A percentile compares a stretch with the other conserved stretches of the same genome.
Evolutionary conservation across 1,284 basidiomycete species (phyloP).

Genomic region (Exobasidium rhododendri): DNA sequence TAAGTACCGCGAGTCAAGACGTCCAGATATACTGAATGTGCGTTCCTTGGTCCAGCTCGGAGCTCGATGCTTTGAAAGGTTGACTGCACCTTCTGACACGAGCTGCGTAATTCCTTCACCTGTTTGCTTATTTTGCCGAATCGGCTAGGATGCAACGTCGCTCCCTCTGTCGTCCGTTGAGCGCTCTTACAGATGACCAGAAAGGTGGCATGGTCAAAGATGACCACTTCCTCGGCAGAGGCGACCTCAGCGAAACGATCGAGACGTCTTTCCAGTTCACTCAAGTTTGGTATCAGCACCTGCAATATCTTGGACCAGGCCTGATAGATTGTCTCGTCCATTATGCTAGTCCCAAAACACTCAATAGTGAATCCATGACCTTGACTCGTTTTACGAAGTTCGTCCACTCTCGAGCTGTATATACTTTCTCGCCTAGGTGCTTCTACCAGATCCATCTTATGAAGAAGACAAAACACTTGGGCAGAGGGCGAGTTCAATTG

Average conservation of each 20-base stretch:
- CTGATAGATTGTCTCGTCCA: conserved; percentile 96
- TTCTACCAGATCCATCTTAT: conserved; percentile 85
- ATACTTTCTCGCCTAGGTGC: conserved; percentile 62
- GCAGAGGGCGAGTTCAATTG: conserved; percentile 61
- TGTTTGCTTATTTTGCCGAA: conserved; percentile 95
- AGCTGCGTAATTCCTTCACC: conserved; percentile 89
- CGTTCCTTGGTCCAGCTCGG: conserved; percentile 27
- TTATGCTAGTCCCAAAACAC: conserved; percentile 72
- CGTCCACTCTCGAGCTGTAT: conserved; percentile 61
- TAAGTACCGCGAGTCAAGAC: conserved; percentile 92
- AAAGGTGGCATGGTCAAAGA: conserved; percentile 96
- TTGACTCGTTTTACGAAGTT: conserved; percentile 42
- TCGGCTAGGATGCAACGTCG: conserved; percentile 64
- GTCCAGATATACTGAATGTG: conserved; percentile 85
- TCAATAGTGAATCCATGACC: conserved; percentile 27
- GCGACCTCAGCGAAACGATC: conserved; percentile 78
- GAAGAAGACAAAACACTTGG: conserved; percentile 82
- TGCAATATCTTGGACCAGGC: conserved; percentile 98
- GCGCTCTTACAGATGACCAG: conserved; percentile 73
- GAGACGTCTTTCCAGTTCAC: conserved; percentile 80
- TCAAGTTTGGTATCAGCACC: conserved; percentile 88
- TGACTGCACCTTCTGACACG: conserved; percentile 63
- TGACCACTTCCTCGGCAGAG: conserved; percentile 84
- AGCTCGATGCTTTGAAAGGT: conserved; percentile 52
- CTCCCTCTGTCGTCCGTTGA: conserved; percentile 22